These are phyloP conservation scores for Neurospora sublineolata DNA, from an alignment of 495 filamentous ascomycete genomes.

Conservation along the genomic window DNA sequence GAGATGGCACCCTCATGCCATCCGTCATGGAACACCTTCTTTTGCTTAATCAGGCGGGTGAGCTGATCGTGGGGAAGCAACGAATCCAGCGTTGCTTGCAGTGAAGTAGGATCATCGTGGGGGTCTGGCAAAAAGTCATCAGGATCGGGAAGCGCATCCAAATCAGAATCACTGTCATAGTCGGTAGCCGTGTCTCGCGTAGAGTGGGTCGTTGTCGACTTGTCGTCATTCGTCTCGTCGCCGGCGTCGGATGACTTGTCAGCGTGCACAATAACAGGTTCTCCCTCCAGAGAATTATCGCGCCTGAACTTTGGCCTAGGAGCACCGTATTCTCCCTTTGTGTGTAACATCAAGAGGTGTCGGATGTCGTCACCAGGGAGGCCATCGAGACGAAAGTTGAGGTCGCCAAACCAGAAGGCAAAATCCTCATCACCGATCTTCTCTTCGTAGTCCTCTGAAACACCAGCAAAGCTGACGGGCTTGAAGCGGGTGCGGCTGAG, in stretches of 20 bases:
- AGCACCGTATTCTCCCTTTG: slow-evolving; percentile 61
- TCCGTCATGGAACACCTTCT: slow-evolving; percentile 76
- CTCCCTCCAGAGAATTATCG: slow-evolving; percentile 28
- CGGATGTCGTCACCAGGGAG: slow-evolving; percentile 86
- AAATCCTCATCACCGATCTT: slow-evolving; percentile 85
- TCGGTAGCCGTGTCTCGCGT: not conserved
- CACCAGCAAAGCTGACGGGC: slow-evolving; percentile 48
- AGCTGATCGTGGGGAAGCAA: slow-evolving; percentile 88
- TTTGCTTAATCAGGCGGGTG: slow-evolving; percentile 53
- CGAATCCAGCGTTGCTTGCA: slow-evolving; percentile 78
- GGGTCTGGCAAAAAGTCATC: slow-evolving; percentile 45
- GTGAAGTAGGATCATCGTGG: slow-evolving; percentile 40
- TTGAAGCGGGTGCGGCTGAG: slow-evolving; percentile 59
- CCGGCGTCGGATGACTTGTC: slow-evolving; percentile 20
- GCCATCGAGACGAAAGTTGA: slow-evolving; percentile 87
- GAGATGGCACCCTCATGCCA: slow-evolving; percentile 83
- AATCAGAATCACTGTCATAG: slow-evolving; percentile 22
- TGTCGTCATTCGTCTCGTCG: slow-evolving; percentile 17
- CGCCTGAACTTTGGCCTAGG: slow-evolving; percentile 24
- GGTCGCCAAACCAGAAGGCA: slow-evolving; percentile 90
- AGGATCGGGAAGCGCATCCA: slow-evolving; percentile 35
- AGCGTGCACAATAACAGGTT: slow-evolving; percentile 27
- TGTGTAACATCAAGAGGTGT: slow-evolving; percentile 70
- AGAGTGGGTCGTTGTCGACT: not conserved
- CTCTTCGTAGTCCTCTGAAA: slow-evolving; percentile 45